Evolutionary conservation across 371 early-diverging fungal species (phyloP).

Genomic region (Rhizomucor miehei): DNA sequence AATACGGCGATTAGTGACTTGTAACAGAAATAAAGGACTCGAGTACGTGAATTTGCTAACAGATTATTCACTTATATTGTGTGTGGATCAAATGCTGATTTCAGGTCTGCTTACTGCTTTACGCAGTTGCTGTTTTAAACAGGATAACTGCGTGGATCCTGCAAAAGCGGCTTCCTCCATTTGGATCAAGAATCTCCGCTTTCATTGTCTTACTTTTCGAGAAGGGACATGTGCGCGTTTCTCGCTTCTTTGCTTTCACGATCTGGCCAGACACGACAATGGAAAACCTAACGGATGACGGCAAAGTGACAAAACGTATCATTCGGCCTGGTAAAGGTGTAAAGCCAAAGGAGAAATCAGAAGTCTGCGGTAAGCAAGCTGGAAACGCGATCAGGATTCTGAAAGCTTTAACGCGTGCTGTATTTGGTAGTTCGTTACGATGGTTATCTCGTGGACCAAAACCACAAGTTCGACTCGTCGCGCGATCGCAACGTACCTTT

Average conservation of each 20-base stretch:
- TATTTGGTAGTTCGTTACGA: slow-evolving; percentile 34
- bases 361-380: slow-evolving; percentile 24
- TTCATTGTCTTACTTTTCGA: no score
- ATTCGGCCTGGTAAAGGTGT: slow-evolving; percentile 24
- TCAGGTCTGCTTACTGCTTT: no score
- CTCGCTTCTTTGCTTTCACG: not conserved
- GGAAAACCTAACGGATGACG: slow-evolving; percentile 30
- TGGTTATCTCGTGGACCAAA: slow-evolving; percentile 15
- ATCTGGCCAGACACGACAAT: not conserved
- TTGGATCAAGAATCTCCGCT: no score
- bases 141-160: no score
- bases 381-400: not conserved
- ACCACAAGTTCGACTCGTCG: slow-evolving; percentile 35
- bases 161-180: no score
- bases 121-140: no score
- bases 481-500: slow-evolving; percentile 20
- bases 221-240: no score
- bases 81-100: no score
- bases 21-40: no score
- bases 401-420: not conserved
- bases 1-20: no score
- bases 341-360: slow-evolving; percentile 15
- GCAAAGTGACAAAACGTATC: slow-evolving; percentile 36
- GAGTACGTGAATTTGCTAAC: no score
- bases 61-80: no score